Conservation (phyloP, 2,329 filamentous ascomycete genomes). For the Gaeumannomyces sp. region DNA sequence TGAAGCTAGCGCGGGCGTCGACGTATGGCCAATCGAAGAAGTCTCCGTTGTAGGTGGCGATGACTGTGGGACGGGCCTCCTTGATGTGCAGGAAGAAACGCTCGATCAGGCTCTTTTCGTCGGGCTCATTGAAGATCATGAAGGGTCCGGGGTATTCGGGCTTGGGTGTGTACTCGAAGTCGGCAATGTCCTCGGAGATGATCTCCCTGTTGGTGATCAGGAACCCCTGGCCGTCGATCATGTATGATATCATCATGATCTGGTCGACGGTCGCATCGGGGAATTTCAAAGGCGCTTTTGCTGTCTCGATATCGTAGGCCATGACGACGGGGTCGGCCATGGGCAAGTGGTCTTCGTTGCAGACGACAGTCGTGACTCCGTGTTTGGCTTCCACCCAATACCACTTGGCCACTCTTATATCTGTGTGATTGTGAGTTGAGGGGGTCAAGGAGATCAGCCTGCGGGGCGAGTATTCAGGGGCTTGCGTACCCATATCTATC, state of each 20-base stretch:
- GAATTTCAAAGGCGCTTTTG: conserved; percentile 92
- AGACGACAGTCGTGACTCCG: conserved; percentile 74
- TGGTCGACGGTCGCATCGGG: conserved; percentile 92
- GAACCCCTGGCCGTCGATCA: conserved; percentile 98
- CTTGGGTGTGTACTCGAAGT: conserved; percentile 97
- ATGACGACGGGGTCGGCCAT: conserved; percentile 96
- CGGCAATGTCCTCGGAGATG: conserved; percentile 91
- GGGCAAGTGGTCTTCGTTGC: conserved; percentile 79
- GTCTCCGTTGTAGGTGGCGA: conserved; percentile 99
- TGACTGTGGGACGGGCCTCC: conserved; percentile 87
- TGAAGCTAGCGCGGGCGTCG: conserved; percentile 83
- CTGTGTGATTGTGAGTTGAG: conserved; percentile 35
- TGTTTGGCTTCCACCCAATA: conserved; percentile 94
- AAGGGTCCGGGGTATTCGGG: conserved; percentile 94
- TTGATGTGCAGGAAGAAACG: conserved; percentile 96
- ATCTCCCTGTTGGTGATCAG: conserved; percentile 97
- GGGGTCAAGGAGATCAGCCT: not conserved
- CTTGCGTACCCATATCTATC: conserved; percentile 72
- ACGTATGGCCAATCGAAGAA: conserved; percentile 99
- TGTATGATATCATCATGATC: conserved; percentile 99
- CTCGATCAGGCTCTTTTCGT: conserved; percentile 82
- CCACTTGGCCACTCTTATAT: conserved; percentile 95
- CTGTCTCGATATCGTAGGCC: conserved; percentile 99
- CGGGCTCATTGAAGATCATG: conserved; percentile 96
- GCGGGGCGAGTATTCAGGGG: not conserved